A percentile compares a stretch with the other conserved stretches of the same genome.
Evolutionary conservation across 108 stramenopile genomes (phyloP).

Genomic region (Parietichytrium sp.): DNA sequence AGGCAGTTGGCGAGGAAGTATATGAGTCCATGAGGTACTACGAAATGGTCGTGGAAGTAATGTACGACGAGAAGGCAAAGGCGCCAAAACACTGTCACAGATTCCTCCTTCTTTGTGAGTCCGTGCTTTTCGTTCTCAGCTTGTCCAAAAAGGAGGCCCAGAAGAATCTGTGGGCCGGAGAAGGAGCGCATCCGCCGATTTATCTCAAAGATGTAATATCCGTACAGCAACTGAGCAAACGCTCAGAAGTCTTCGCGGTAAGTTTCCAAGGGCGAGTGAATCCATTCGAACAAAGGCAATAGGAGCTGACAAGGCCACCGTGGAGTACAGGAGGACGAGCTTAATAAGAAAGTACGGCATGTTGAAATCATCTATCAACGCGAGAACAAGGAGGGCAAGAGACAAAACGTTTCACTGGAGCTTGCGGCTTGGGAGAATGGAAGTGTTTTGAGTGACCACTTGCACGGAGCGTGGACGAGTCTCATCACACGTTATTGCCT

Average conservation of each 20-base stretch:
- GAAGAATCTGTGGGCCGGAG: background rate
- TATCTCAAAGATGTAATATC: background rate
- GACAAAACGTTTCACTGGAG: background rate
- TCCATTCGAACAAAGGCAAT: too few species aligned
- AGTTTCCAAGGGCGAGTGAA: too few species aligned
- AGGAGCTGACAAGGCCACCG: too few species aligned
- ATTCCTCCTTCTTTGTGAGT: background rate
- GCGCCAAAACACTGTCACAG: constrained; percentile 2
- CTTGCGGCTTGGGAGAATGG: constrained; percentile 16
- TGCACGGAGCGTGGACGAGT: constrained; percentile 11
- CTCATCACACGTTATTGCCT: background rate
- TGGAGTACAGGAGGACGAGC: constrained; percentile 27
- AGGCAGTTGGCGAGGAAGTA: constrained; percentile 16
- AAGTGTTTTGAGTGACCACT: background rate
- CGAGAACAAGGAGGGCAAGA: background rate
- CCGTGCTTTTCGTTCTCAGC: constrained; percentile 21
- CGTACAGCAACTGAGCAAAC: background rate
- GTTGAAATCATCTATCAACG: background rate
- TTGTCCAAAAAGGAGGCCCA: background rate
- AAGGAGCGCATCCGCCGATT: constrained; percentile 1
- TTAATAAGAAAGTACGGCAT: background rate
- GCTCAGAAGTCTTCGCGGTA: constrained; percentile 10
- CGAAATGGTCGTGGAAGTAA: background rate
- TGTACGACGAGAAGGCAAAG: background rate
- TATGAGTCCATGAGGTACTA: constrained; percentile 20